phyloP scores from a whole-genome alignment of 495 filamentous ascomycete genomes.

The Massariosphaeria phaeospora region DNA sequence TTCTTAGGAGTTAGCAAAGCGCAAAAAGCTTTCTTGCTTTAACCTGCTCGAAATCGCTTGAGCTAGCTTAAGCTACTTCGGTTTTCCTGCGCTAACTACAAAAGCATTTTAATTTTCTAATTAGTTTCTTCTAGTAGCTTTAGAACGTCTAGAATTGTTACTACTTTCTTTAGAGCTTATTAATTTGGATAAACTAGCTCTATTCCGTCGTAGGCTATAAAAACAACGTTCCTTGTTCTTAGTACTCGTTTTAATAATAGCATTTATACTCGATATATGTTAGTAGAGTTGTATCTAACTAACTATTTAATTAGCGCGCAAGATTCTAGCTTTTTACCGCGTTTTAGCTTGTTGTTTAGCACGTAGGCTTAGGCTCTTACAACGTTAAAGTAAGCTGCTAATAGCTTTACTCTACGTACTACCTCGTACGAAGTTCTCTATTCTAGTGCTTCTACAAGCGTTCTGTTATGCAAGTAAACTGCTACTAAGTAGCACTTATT shows the following conservation, averaged over 20 bases:
- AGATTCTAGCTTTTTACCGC: conserved; percentile 10
- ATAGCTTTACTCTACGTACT: neutral
- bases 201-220: neutral
- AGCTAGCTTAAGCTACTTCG: neutral
- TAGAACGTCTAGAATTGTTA: neutral
- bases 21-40: neutral
- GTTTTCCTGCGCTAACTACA: too few relatives aligned
- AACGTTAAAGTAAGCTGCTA: conserved; percentile 4
- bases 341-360: neutral
- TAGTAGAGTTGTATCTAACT: conserved; percentile 19
- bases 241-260: conserved; percentile 11
- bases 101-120: neutral
- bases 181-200: neutral
- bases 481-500: conserved; percentile 5
- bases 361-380: conserved; percentile 13
- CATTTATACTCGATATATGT: conserved; percentile 23
- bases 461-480: conserved; percentile 24
- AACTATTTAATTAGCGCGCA: conserved; percentile 17
- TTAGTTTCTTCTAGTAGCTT: neutral
- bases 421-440: conserved; percentile 24
- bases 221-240: conserved; percentile 6
- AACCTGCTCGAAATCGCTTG: neutral
- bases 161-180: neutral
- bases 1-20: neutral
- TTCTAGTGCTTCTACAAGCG: conserved; percentile 4